Evolutionary conservation across 805 yeast species (phyloP), one percentile per base, ranked within the genome.

Genomic region (Suhomyces kilbournensis): DNA sequence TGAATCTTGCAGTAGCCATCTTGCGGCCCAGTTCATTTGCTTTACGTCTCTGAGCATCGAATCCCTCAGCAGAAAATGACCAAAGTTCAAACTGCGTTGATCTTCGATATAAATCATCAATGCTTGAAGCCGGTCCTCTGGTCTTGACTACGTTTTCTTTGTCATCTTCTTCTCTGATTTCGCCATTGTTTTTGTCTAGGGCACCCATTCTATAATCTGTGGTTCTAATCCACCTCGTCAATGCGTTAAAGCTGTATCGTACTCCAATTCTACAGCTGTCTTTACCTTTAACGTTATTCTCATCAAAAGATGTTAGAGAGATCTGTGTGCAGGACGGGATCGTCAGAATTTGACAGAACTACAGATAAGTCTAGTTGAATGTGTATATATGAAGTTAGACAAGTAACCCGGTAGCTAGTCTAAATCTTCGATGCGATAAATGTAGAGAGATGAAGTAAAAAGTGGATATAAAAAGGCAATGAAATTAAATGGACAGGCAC

Each of bases 21-120:
- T 51, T 53, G 19, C 67, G 65, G 2, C 93, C 96, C 25, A 72
- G 71, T 43, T 76, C 75, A 66, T 90, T 86, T 5, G 85, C 79
- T 12, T 69, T 60, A 14, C 61, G 57, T 53, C 89, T 72, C 34
- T 74, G 68, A 26, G 77, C 75, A 3, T 67, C 70, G n/a, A 93
- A 74, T 51, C 79, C 80, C 1, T 80, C 80, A 17, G 65, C 63
- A 0, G 90, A 83, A 67, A 81, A 93, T 1, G 97, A 91, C 99
- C 99, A 93, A 8, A 82, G 52, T 49, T 86, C 75, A 65, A 79
- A 93, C 71, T 93, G 99, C 0, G 94, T 80, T 3, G 97, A 88
- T 30, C 91, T 79, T 44, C 98, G 80, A 68, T 90, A 93, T 39
- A 94, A 72, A 57, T 94, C 99, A 67, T 94, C 97, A 60, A 83